These are phyloP conservation scores for Musa balbisiana DNA, from an alignment of 202 grass and related monocot species.

Conservation along the genomic window DNA sequence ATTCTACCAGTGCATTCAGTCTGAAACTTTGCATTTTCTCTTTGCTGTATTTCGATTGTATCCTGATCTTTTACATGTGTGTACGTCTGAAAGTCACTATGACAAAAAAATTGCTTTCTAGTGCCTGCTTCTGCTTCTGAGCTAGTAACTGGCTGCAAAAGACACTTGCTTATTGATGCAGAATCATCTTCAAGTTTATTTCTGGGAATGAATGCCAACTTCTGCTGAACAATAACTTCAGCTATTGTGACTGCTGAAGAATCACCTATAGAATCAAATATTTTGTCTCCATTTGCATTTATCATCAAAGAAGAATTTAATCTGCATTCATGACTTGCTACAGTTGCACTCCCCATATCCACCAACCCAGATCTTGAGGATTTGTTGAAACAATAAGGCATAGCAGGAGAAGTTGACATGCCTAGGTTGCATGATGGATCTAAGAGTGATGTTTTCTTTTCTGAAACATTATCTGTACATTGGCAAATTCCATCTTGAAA, in stretches of 20 bases:
- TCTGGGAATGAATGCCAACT: constrained; percentile 4
- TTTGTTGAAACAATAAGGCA: background rate
- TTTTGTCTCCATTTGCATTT: constrained; percentile 16
- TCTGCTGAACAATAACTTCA: constrained; percentile 20
- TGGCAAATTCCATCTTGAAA: constrained; percentile 12
- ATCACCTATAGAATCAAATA: constrained; percentile 9
- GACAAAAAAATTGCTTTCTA: constrained; percentile 17
- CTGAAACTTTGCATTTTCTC: constrained; percentile 25
- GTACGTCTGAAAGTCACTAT: constrained; percentile 10
- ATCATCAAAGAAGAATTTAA: background rate
- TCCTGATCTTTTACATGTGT: constrained; percentile 26
- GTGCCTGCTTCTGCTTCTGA: constrained; percentile 25
- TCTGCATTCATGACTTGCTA: constrained; percentile 13
- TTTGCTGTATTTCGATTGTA: constrained; percentile 18
- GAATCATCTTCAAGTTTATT: constrained; percentile 21
- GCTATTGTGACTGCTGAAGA: constrained; percentile 6
- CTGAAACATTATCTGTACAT: background rate
- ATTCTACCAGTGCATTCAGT: constrained; percentile 20
- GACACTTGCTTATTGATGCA: constrained; percentile 27
- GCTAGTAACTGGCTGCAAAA: constrained; percentile 25
- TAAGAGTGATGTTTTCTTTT: background rate
- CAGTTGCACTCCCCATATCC: constrained; percentile 21
- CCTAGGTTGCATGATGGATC: constrained; percentile 1
- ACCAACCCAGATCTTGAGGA: background rate
- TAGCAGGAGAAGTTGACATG: background rate